Conservation (phyloP, 169 alveolate species). For the Eimeria acervulina region DNA sequence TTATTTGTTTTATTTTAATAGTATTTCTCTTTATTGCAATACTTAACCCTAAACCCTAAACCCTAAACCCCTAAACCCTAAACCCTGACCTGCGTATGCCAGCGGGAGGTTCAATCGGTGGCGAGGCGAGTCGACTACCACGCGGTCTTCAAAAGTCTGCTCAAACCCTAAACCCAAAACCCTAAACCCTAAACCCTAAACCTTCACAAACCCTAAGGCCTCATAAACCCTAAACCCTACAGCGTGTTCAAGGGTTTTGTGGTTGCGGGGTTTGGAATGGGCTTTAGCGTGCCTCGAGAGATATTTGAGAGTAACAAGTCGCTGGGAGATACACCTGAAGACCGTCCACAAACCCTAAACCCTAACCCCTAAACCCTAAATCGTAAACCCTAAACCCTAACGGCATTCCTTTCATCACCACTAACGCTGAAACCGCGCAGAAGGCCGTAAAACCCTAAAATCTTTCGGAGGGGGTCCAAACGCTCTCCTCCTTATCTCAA, state of each 20-base stretch:
- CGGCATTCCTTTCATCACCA: too few relatives aligned
- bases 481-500: too few relatives aligned
- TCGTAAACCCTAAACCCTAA: background rate
- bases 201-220: slow-evolving; percentile 2
- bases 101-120: slow-evolving; percentile 46
- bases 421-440: too few relatives aligned
- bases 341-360: background rate
- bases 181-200: slow-evolving; percentile 37
- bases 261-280: background rate
- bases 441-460: too few relatives aligned
- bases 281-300: slow-evolving; percentile 47
- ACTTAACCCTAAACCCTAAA: too few relatives aligned
- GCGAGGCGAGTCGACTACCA: slow-evolving; percentile 56
- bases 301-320: slow-evolving; percentile 1
- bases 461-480: too few relatives aligned
- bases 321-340: slow-evolving; percentile 48
- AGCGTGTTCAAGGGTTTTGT: background rate
- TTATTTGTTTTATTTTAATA: too few relatives aligned
- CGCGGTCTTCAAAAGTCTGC: slow-evolving; percentile 54
- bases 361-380: slow-evolving; percentile 8
- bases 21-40: too few relatives aligned
- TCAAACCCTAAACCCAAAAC: slow-evolving; percentile 37
- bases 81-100: slow-evolving; percentile 21
- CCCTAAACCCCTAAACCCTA: too few relatives aligned
- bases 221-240: slow-evolving; percentile 24